A percentile compares a stretch with the other conserved stretches of the same genome.
phyloP scores from a whole-genome alignment of 192 early-diverging fungal species.

The Coemansia sp. region DNA sequence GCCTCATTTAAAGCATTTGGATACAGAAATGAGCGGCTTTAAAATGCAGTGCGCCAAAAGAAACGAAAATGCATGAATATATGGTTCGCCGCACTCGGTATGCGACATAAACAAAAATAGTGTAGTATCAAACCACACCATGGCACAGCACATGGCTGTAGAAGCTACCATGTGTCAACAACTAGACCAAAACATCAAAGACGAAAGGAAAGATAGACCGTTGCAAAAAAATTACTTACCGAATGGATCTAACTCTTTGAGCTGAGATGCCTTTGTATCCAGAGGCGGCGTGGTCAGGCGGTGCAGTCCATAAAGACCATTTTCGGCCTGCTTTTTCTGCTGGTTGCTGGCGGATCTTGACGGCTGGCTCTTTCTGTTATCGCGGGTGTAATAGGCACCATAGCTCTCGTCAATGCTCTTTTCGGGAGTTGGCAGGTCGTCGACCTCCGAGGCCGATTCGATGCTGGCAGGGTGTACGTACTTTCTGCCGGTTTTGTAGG shows the following conservation, averaged over 20 bases:
- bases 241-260: conserved; percentile 44
- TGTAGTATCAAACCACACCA: not conserved
- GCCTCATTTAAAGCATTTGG: too few relatives aligned
- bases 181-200: too few relatives aligned
- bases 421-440: conserved; percentile 31
- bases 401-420: conserved; percentile 26
- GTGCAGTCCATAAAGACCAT: conserved; percentile 17
- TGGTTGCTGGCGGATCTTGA: not conserved
- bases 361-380: conserved; percentile 1
- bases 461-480: conserved; percentile 1
- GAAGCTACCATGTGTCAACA: conserved; percentile 1
- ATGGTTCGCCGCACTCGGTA: too few relatives aligned
- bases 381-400: conserved; percentile 7
- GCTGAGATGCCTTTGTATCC: conserved; percentile 16
- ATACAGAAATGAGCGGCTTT: too few relatives aligned
- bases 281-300: conserved; percentile 36
- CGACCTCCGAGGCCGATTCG: conserved; percentile 12
- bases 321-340: conserved; percentile 9
- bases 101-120: too few relatives aligned
- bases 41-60: too few relatives aligned
- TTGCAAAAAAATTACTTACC: too few relatives aligned
- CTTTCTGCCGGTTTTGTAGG: conserved; percentile 6
- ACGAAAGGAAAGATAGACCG: too few relatives aligned
- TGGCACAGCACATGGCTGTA: not conserved
- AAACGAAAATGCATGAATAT: too few relatives aligned